Evolutionary conservation across 495 filamentous ascomycete genomes (phyloP).

Genomic region (Lophium mytilinum): DNA sequence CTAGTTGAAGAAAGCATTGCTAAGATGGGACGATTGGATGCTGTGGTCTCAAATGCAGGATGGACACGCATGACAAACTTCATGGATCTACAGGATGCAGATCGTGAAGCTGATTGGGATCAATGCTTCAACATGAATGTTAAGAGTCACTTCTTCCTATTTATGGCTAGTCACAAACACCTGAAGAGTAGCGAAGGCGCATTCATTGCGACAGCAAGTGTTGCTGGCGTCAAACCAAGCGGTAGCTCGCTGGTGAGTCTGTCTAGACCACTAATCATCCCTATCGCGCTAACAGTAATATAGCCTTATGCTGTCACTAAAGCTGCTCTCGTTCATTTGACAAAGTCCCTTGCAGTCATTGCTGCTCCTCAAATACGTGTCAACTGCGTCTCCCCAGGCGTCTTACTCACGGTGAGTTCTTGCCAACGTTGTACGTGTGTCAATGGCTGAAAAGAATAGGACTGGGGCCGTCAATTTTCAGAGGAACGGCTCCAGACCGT

Average conservation of each 20-base stretch:
- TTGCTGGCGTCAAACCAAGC: constrained; percentile 38
- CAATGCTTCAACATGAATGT: constrained; percentile 43
- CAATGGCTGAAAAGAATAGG: no score
- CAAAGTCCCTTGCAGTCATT: background rate
- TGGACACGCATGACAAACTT: constrained; percentile 40
- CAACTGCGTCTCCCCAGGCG: no score
- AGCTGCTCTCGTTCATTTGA: background rate
- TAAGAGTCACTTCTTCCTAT: constrained; percentile 44
- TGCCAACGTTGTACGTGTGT: no score
- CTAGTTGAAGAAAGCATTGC: constrained; percentile 32
- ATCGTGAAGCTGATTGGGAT: constrained; percentile 43
- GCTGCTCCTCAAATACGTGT: no score
- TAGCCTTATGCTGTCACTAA: background rate
- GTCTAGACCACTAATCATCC: background rate
- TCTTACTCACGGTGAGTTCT: no score
- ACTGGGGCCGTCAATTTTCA: no score
- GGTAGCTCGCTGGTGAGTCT: constrained; percentile 36
- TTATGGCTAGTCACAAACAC: constrained; percentile 36
- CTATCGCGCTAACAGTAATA: background rate
- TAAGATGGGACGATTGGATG: constrained; percentile 37
- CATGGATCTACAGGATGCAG: constrained; percentile 39
- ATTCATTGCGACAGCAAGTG: constrained; percentile 39
- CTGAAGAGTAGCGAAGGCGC: constrained; percentile 37
- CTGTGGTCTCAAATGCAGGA: constrained; percentile 43
- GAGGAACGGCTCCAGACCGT: no score